Evolutionary conservation across 495 filamentous ascomycete species (phyloP), one percentile per base, ranked within the genome.

Genomic region (Penicillium goetzii): DNA sequence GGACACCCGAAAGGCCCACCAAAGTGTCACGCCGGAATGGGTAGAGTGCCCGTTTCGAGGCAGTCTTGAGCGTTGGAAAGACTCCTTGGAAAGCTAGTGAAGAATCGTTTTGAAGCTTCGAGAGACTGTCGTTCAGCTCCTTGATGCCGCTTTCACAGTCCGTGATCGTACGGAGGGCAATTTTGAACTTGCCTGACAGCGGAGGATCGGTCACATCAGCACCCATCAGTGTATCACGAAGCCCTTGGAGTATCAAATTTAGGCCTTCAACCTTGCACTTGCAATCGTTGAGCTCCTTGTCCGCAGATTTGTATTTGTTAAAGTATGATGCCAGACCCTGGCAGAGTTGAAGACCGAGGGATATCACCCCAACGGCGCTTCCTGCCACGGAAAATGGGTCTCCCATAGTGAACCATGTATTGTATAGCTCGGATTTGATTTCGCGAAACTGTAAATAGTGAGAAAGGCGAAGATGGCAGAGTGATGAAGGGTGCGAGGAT

Each of bases 351-450:
- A 32, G 23, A n/a, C 49, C 49, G 23, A 51, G 28, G 49, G 49
- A 51, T 17, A 30, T 28, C 28, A 51, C 49, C 25, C 49, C 49
- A 17, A 51, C 49, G 28, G 49, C 49, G 30, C 28, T 51, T 28
- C 49, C 49, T n/a, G 49, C 49, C 25, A 51, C 28, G 0, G 49
- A 32, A 17, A 26, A 19, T 3, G 49, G 49, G 28, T 51, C 49
- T 7, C 25, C 25, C 49, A 51, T 51, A 4, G 15, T 30, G 7
- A 5, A 30, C 7, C 30, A 32, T 32, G 9, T 32, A 14, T 14
- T 11, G 34, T 36, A 36, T 36, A 36, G 25, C 8, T 14, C 47
- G 8, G 21, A 2, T 21, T 11, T 43, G n/a, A 21, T 3, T 19
- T 1, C n/a, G 40, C 3, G 17, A 11, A 21, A 4, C 17, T 21